These are phyloP conservation scores for Orbilia blumenaviensis DNA, from an alignment of 2,329 filamentous ascomycete species.

Conservation along the genomic window DNA sequence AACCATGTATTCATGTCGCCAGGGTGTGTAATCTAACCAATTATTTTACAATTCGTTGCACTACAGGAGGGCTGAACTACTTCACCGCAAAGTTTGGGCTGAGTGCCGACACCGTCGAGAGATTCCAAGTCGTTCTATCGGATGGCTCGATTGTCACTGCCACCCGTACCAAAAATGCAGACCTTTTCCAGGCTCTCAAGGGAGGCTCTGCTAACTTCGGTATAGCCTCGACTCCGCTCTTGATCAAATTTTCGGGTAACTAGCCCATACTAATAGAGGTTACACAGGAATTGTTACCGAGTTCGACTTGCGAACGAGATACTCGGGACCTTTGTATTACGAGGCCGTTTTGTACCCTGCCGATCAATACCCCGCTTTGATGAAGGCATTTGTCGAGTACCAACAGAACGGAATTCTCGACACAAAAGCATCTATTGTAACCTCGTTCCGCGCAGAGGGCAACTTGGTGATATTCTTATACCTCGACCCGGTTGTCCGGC, in stretches of 20 bases:
- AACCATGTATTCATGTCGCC: background rate
- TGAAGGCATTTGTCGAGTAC: slow-evolving; percentile 24
- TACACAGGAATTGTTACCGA: slow-evolving; percentile 21
- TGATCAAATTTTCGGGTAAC: background rate
- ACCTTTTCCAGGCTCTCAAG: slow-evolving; percentile 67
- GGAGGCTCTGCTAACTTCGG: slow-evolving; percentile 70
- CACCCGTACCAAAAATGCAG: slow-evolving; percentile 62
- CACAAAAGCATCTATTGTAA: slow-evolving; percentile 19
- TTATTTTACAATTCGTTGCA: background rate
- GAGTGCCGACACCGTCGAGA: slow-evolving; percentile 65
- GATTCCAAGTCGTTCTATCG: slow-evolving; percentile 67
- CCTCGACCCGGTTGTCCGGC: slow-evolving; percentile 11
- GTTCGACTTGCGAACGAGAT: slow-evolving; percentile 22
- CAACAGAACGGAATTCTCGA: background rate
- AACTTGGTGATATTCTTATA: slow-evolving; percentile 30
- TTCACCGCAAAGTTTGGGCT: slow-evolving; percentile 60
- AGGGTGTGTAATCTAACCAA: background rate
- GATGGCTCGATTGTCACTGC: slow-evolving; percentile 65
- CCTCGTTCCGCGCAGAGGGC: slow-evolving; percentile 10
- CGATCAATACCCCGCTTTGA: slow-evolving; percentile 12
- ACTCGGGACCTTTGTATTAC: slow-evolving; percentile 18
- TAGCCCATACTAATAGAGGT: background rate
- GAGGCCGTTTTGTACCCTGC: slow-evolving; percentile 9
- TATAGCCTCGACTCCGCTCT: slow-evolving; percentile 55
- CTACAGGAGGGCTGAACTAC: slow-evolving; percentile 19